Percentiles rank a stretch among this genome's conserved stretches.
phyloP scores from a whole-genome alignment of 192 early-diverging fungal genomes.

The Mortierella hygrophila region DNA sequence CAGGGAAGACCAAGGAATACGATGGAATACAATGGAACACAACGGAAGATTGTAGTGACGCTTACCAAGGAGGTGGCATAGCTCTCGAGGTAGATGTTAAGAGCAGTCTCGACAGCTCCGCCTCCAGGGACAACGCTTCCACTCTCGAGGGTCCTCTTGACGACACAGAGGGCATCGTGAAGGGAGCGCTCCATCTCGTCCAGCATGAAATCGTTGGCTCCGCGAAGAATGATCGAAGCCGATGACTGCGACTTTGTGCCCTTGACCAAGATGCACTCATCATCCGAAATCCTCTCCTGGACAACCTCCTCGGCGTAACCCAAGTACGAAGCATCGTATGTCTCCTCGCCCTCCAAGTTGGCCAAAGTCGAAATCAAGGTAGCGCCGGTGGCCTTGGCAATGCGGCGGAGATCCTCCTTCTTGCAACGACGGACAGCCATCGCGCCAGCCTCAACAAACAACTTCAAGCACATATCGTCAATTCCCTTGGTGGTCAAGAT shows the following conservation, averaged over 20 bases:
- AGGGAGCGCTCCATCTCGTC: slow-evolving; percentile 99
- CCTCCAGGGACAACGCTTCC: slow-evolving; percentile 97
- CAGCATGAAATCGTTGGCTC: slow-evolving; percentile 99
- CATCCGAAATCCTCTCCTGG: slow-evolving; percentile 97
- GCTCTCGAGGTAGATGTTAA: slow-evolving; percentile 97
- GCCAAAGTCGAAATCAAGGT: slow-evolving; percentile 94
- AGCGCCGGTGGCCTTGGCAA: slow-evolving; percentile 96
- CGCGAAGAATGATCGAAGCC: slow-evolving; percentile 95
- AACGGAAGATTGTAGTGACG: neutral
- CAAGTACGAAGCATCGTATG: slow-evolving; percentile 89
- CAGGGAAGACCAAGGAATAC: too few species aligned
- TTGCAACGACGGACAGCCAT: slow-evolving; percentile 96
- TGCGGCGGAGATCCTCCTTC: slow-evolving; percentile 97
- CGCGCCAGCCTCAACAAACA: slow-evolving; percentile 98
- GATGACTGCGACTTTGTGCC: slow-evolving; percentile 91
- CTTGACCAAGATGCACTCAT: slow-evolving; percentile 97
- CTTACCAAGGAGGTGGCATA: slow-evolving; percentile 94
- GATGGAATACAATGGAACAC: neutral
- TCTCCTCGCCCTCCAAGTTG: slow-evolving; percentile 98
- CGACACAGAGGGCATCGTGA: slow-evolving; percentile 95
- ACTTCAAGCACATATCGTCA: slow-evolving; percentile 98
- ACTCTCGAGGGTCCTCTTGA: slow-evolving; percentile 97
- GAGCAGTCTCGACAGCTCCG: slow-evolving; percentile 94
- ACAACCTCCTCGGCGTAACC: slow-evolving; percentile 97
- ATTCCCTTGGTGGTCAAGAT: slow-evolving; percentile 98